Percentiles rank a stretch among this genome's conserved stretches.
Evolutionary conservation across 768 basidiomycete genomes (phyloP).

Genomic region (Fomitopsis serialis): DNA sequence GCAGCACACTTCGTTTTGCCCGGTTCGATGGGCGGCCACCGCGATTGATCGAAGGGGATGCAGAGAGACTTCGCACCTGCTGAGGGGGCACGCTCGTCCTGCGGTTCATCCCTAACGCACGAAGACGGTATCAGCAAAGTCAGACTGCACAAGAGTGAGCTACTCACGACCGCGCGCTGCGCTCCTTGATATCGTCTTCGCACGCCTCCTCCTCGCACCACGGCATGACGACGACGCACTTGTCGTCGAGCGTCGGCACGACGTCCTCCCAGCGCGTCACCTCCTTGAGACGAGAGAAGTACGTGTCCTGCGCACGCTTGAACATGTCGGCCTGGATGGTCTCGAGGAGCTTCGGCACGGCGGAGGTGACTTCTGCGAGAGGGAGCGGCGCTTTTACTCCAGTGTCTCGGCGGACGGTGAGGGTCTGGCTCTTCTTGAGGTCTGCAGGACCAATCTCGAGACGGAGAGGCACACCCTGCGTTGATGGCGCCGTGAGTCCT

Average conservation of each 20-base stretch:
- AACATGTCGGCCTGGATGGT: conserved; percentile 92
- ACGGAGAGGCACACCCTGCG: conserved; percentile 90
- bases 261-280: conserved; percentile 89
- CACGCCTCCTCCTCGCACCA: conserved; percentile 95
- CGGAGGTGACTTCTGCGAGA: conserved; percentile 39
- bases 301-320: conserved; percentile 64
- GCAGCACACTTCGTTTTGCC: conserved; percentile 88
- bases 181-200: conserved; percentile 98
- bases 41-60: conserved; percentile 91
- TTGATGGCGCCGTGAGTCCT: neutral
- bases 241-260: conserved; percentile 85
- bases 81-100: conserved; percentile 93
- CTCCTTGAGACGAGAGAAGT: conserved; percentile 63
- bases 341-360: conserved; percentile 65
- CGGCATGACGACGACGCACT: conserved; percentile 83
- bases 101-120: conserved; percentile 63
- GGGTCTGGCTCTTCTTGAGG: conserved; percentile 73
- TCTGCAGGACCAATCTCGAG: conserved; percentile 97
- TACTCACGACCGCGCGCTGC: conserved; percentile 76
- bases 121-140: neutral
- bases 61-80: conserved; percentile 96
- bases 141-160: conserved; percentile 10
- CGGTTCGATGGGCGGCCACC: conserved; percentile 72
- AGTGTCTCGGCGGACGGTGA: conserved; percentile 81
- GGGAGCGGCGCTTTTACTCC: conserved; percentile 54